These are phyloP conservation scores for Thymus mandschuricus DNA, from an alignment of 257 asterid species.

Conservation along the genomic window DNA sequence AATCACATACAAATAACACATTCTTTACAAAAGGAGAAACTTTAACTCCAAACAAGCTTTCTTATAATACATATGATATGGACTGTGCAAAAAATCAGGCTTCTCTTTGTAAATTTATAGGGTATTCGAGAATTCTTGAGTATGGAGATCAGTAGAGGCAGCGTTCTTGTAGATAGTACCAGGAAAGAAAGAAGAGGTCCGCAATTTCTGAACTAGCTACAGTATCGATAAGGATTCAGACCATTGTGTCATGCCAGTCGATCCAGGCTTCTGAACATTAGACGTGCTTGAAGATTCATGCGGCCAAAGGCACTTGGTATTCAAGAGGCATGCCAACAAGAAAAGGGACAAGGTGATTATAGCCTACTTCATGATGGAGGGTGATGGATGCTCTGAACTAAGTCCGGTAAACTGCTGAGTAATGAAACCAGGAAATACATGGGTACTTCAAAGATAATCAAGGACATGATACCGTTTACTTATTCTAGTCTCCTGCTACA, in stretches of 20 bases:
- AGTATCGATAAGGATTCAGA: not conserved
- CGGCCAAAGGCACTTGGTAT: not conserved
- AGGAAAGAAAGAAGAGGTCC: not conserved
- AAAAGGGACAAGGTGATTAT: not conserved
- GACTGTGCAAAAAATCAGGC: not conserved
- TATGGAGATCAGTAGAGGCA: not conserved
- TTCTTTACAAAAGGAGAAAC: slow-evolving; percentile 3
- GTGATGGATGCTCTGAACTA: not conserved
- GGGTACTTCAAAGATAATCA: not conserved
- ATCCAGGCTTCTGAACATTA: not conserved
- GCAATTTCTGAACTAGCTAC: not conserved
- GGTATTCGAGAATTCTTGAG: slow-evolving; percentile 2
- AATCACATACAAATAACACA: not conserved
- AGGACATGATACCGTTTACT: too few species aligned
- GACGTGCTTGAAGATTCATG: not conserved
- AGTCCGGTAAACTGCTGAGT: not conserved
- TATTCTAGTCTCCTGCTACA: too few species aligned
- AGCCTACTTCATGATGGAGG: slow-evolving; percentile 13
- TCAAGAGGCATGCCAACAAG: not conserved
- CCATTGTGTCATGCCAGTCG: slow-evolving; percentile 9
- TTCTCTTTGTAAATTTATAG: not conserved
- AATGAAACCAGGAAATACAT: not conserved
- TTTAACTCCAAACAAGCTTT: slow-evolving; percentile 19
- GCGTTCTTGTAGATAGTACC: not conserved
- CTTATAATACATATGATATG: slow-evolving; percentile 2